phyloP scores from a whole-genome alignment of 1,139 yeast species.

The Geotrichum bryndzae region DNA sequence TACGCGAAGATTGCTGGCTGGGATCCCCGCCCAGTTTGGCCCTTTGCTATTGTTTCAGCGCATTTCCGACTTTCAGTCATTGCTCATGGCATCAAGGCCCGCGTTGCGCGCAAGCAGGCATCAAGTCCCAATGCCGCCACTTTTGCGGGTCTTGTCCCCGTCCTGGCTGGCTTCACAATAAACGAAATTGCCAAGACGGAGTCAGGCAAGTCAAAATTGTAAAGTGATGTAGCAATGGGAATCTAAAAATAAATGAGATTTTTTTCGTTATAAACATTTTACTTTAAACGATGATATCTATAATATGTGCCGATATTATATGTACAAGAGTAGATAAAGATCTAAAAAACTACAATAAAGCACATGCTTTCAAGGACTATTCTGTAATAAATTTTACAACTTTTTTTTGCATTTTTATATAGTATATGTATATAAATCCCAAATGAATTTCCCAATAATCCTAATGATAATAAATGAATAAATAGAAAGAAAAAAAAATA shows the following conservation, averaged over 20 bases:
- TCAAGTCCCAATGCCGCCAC: slow-evolving; percentile 51
- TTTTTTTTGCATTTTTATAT: background rate
- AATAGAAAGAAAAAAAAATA: background rate
- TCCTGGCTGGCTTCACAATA: slow-evolving; percentile 39
- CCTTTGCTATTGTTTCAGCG: slow-evolving; percentile 55
- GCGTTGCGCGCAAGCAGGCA: slow-evolving; percentile 53
- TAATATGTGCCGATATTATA: too few relatives aligned
- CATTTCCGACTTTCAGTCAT: slow-evolving; percentile 55
- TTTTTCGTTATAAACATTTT: background rate
- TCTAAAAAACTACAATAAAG: background rate
- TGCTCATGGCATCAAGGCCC: slow-evolving; percentile 62
- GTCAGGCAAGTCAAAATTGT: slow-evolving; percentile 8
- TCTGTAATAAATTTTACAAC: background rate
- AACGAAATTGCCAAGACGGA: slow-evolving; percentile 23
- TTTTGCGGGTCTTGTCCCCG: slow-evolving; percentile 43
- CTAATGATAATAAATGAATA: background rate
- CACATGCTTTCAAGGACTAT: too few relatives aligned
- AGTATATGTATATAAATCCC: background rate
- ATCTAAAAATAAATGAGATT: background rate
- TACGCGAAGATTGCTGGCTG: slow-evolving; percentile 30
- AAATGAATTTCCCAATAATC: background rate
- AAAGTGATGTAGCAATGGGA: background rate
- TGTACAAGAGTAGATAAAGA: background rate
- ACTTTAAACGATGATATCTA: background rate
- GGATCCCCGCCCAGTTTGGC: slow-evolving; percentile 41